Evolutionary conservation across 768 basidiomycete genomes (phyloP).

Genomic region (Krasilnikovozyma curviuscula): DNA sequence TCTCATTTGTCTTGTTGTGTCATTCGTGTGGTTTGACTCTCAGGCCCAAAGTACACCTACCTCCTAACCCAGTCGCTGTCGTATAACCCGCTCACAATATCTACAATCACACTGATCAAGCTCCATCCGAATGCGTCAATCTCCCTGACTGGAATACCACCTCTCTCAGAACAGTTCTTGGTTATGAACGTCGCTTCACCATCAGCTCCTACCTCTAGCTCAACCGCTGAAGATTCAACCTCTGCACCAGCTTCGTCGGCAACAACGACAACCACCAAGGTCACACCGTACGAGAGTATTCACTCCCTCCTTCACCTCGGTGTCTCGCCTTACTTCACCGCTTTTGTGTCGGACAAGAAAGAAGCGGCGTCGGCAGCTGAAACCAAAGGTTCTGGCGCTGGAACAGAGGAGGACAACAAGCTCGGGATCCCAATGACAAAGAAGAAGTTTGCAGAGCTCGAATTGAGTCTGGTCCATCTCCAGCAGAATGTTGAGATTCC

Average conservation of each 20-base stretch:
- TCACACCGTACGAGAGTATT: conserved; percentile 69
- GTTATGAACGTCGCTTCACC: too few relatives aligned
- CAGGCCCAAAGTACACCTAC: too few relatives aligned
- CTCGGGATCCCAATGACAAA: conserved; percentile 88
- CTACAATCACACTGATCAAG: too few relatives aligned
- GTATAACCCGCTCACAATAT: too few relatives aligned
- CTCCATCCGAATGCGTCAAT: too few relatives aligned
- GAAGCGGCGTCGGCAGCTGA: conserved; percentile 29
- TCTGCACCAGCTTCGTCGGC: conserved; percentile 26
- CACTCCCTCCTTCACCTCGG: conserved; percentile 88
- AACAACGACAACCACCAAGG: conserved; percentile 2
- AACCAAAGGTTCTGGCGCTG: conserved; percentile 14
- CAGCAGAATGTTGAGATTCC: conserved; percentile 99
- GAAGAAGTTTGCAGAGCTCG: conserved; percentile 97
- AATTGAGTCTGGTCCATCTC: conserved; percentile 76
- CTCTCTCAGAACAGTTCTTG: too few relatives aligned
- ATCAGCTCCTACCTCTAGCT: too few relatives aligned
- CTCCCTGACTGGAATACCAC: too few relatives aligned
- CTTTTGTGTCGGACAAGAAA: conserved; percentile 58
- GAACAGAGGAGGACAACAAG: conserved; percentile 57
- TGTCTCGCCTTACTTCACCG: conserved; percentile 96
- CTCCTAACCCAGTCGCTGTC: too few relatives aligned
- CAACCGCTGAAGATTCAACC: neutral
- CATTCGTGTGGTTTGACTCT: too few relatives aligned
- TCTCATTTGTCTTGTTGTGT: too few relatives aligned